Conservation (phyloP, 805 yeast species). For the Scheffersomyces stipitis region DNA sequence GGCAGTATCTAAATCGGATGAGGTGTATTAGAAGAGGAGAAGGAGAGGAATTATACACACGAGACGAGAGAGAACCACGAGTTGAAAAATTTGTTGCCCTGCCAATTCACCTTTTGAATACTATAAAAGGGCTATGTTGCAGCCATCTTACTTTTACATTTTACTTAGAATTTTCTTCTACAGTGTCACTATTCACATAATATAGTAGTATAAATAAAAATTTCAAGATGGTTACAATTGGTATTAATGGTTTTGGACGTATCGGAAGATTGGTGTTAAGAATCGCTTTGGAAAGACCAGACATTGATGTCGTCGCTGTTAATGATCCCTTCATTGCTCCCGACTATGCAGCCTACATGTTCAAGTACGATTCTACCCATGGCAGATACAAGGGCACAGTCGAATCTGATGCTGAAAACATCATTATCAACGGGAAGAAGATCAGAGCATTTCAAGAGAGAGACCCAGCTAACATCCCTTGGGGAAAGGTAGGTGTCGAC, state of each 20-base stretch:
- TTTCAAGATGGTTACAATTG: constrained; percentile 60
- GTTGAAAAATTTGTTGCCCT: too few relatives aligned
- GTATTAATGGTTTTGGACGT: constrained; percentile 95
- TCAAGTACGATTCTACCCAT: constrained; percentile 94
- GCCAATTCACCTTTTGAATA: too few relatives aligned
- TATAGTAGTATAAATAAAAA: too few relatives aligned
- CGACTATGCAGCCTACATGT: constrained; percentile 92
- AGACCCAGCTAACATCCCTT: constrained; percentile 85
- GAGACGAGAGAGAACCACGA: too few relatives aligned
- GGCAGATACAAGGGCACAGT: constrained; percentile 82
- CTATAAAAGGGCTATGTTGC: too few relatives aligned
- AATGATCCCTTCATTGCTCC: constrained; percentile 90
- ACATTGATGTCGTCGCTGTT: constrained; percentile 81
- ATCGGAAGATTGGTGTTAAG: constrained; percentile 89
- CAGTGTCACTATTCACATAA: too few relatives aligned
- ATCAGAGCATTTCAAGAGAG: constrained; percentile 74
- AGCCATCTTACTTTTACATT: too few relatives aligned
- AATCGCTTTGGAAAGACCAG: constrained; percentile 71
- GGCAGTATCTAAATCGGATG: too few relatives aligned
- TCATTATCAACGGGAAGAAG: constrained; percentile 68
- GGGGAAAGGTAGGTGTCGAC: constrained; percentile 82
- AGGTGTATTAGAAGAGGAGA: too few relatives aligned
- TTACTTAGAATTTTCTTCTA: too few relatives aligned
- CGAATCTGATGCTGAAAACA: constrained; percentile 50
- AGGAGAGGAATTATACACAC: too few relatives aligned